Conservation (phyloP, 495 filamentous ascomycete species). For the Aspergillus avenaceus region DNA sequence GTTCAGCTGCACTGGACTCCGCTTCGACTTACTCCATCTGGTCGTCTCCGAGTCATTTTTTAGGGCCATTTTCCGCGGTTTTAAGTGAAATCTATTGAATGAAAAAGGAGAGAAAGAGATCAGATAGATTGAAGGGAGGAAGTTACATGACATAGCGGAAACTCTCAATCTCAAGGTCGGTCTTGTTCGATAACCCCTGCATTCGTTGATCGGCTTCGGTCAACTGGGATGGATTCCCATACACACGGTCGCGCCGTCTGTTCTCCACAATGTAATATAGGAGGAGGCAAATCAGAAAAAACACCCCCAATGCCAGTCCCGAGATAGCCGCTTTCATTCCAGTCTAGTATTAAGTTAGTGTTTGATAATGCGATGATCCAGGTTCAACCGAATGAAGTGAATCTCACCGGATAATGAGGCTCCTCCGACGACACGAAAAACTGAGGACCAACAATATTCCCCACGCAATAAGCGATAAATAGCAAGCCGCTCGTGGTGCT, state of each 20-base stretch:
- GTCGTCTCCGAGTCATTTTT: background rate
- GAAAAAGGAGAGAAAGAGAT: no score
- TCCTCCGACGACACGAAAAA: conserved; percentile 30
- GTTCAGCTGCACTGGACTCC: background rate
- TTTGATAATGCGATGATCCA: background rate
- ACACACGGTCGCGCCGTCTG: conserved; percentile 21
- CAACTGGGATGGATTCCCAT: conserved; percentile 19
- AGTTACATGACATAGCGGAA: conserved; percentile 29
- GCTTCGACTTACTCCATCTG: background rate
- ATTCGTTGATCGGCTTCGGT: conserved; percentile 22
- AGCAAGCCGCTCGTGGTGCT: conserved; percentile 32
- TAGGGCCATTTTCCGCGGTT: background rate
- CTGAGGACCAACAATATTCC: conserved; percentile 36
- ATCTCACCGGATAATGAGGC: conserved; percentile 28
- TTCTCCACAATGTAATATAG: conserved; percentile 30
- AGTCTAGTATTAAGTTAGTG: conserved; percentile 17
- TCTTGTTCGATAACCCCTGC: conserved; percentile 32
- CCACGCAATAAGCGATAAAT: conserved; percentile 26
- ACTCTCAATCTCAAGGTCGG: conserved; percentile 32
- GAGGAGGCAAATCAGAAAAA: conserved; percentile 22
- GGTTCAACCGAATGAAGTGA: background rate
- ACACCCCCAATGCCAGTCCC: conserved; percentile 24
- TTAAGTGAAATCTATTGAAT: no score
- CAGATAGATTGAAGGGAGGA: background rate
- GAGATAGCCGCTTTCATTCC: conserved; percentile 31